These are phyloP conservation scores for Monosporascus sp. DNA, from an alignment of 2,329 filamentous ascomycete species.

Conservation along the genomic window DNA sequence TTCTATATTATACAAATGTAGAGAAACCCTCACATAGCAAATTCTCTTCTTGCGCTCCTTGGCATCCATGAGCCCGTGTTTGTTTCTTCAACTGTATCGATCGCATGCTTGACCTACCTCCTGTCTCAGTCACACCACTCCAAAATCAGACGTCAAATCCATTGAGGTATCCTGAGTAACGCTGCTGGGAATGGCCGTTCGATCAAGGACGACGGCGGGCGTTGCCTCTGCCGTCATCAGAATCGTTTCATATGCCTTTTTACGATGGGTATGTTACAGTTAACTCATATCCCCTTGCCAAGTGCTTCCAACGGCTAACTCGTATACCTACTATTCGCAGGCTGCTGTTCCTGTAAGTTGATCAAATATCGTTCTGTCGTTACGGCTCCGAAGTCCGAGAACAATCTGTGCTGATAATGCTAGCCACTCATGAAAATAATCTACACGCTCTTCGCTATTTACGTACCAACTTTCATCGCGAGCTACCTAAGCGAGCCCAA, in stretches of 20 bases:
- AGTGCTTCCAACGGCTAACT: constrained; percentile 11
- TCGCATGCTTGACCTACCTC: background rate
- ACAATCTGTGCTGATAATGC: constrained; percentile 6
- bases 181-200: constrained; percentile 13
- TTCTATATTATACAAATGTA: background rate
- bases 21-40: background rate
- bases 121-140: background rate
- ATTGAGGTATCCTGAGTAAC: too few relatives aligned
- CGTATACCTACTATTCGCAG: constrained; percentile 7
- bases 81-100: background rate
- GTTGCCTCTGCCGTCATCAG: constrained; percentile 47
- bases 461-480: constrained; percentile 57
- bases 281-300: constrained; percentile 1
- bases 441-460: constrained; percentile 60
- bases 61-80: constrained; percentile 1
- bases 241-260: constrained; percentile 48
- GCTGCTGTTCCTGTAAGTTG: constrained; percentile 25
- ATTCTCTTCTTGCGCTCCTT: constrained; percentile 11
- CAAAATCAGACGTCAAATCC: too few relatives aligned
- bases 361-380: background rate
- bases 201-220: constrained; percentile 25
- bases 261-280: constrained; percentile 51
- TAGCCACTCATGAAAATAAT: constrained; percentile 32
- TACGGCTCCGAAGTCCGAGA: background rate
- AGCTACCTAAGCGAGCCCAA: constrained; percentile 52